Conservation (phyloP, 2,329 filamentous ascomycete species). For the Pseudogymnoascus sp. region DNA sequence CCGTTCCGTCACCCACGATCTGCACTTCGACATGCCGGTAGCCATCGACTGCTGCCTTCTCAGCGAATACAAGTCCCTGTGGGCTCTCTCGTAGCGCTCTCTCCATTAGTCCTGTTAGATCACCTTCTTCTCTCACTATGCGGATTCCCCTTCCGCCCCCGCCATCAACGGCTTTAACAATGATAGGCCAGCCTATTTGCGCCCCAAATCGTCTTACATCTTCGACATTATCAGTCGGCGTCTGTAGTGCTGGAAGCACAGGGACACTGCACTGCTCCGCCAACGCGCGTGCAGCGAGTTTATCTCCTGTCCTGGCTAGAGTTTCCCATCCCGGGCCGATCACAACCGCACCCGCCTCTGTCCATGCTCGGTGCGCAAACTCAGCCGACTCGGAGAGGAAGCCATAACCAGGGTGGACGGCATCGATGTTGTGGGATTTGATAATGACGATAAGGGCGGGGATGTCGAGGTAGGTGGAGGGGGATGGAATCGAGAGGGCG, state of each 20-base stretch:
- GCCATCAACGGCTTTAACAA: conserved; percentile 54
- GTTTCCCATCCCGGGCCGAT: conserved; percentile 53
- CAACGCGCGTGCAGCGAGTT: conserved; percentile 58
- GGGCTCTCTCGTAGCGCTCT: conserved; percentile 57
- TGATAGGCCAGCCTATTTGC: conserved; percentile 38
- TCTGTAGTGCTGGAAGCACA: conserved; percentile 66
- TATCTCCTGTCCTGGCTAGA: conserved; percentile 27
- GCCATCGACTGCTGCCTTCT: conserved; percentile 50
- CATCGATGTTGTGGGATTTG: conserved; percentile 46
- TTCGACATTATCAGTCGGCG: conserved; percentile 51
- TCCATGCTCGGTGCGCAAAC: conserved; percentile 60
- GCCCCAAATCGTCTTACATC: conserved; percentile 47
- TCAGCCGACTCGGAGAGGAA: conserved; percentile 62
- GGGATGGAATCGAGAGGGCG: conserved; percentile 42
- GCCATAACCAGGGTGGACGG: conserved; percentile 68
- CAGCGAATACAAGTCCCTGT: conserved; percentile 50
- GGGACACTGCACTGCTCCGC: conserved; percentile 56
- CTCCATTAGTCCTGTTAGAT: conserved; percentile 46
- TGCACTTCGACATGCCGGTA: conserved; percentile 63
- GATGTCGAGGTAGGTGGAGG: conserved; percentile 47
- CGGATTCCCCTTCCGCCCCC: conserved; percentile 61
- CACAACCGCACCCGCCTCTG: conserved; percentile 60
- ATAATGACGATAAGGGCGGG: conserved; percentile 39
- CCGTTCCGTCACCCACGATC: conserved; percentile 55
- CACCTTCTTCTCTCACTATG: conserved; percentile 42